These are phyloP conservation scores for Alternaria postmessia DNA, from an alignment of 2,329 filamentous ascomycete species.

Conservation along the genomic window DNA sequence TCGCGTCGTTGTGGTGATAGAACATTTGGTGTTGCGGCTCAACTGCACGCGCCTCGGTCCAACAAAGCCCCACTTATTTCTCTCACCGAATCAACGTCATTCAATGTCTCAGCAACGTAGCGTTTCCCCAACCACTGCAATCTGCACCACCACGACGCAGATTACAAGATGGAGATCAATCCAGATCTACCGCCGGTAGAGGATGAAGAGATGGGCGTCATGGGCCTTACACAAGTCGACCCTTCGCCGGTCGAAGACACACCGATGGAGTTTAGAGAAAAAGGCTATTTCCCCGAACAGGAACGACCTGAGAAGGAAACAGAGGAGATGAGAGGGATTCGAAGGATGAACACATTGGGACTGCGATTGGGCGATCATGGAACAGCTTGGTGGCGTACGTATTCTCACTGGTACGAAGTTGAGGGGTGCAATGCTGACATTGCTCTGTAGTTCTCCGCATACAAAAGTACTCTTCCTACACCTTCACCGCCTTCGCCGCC, in stretches of 20 bases:
- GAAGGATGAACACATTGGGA: constrained; percentile 49
- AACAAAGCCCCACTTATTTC: constrained; percentile 17
- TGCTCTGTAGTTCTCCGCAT: constrained; percentile 69
- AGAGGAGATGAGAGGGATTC: constrained; percentile 17
- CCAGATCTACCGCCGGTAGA: constrained; percentile 30
- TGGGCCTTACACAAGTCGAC: constrained; percentile 79
- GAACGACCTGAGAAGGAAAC: constrained; percentile 15
- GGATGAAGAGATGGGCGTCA: constrained; percentile 59
- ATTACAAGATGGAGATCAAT: constrained; percentile 24
- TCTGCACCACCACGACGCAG: constrained; percentile 1
- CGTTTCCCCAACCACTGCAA: constrained; percentile 20
- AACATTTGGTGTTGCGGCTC: constrained; percentile 21
- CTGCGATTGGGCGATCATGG: constrained; percentile 71
- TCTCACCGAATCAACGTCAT: constrained; percentile 46
- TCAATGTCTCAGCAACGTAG: constrained; percentile 31
- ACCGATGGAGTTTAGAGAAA: constrained; percentile 59
- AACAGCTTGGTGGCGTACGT: constrained; percentile 77
- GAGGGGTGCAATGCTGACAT: constrained; percentile 9
- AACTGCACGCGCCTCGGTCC: constrained; percentile 22
- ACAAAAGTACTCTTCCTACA: constrained; percentile 88
- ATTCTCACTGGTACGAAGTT: background rate
- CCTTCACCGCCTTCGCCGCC: constrained; percentile 54
- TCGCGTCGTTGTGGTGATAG: constrained; percentile 3
- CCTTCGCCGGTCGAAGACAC: constrained; percentile 78
- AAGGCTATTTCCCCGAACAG: constrained; percentile 53